Percentiles rank a stretch among this genome's conserved stretches.
phyloP scores from a whole-genome alignment of 129 eudicot genomes.

The Chrysanthemum seticuspe region DNA sequence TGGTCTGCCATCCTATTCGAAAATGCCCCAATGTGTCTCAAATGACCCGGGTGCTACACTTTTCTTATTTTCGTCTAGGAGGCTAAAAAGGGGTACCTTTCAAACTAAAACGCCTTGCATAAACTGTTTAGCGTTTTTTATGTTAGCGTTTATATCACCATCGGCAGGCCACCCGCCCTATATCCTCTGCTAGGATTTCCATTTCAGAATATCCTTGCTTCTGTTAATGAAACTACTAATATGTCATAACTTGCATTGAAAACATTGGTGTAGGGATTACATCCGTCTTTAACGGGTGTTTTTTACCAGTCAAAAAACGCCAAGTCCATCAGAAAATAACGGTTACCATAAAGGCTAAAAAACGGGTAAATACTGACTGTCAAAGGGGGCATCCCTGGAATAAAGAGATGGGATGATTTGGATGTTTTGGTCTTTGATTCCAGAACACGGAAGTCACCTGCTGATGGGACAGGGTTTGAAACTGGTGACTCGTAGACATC shows the following conservation, averaged over 20 bases:
- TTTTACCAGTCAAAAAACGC: too few relatives aligned
- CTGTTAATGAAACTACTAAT: slow-evolving; percentile 55
- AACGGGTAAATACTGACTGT: too few relatives aligned
- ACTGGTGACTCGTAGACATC: too few relatives aligned
- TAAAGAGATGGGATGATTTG: too few relatives aligned
- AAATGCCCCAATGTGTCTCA: slow-evolving; percentile 95
- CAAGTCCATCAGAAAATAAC: too few relatives aligned
- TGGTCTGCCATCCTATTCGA: slow-evolving; percentile 83
- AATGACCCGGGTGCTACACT: slow-evolving; percentile 86
- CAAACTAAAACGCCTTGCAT: slow-evolving; percentile 68
- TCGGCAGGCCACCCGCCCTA: slow-evolving; percentile 85
- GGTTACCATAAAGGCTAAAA: too few relatives aligned
- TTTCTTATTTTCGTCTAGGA: slow-evolving; percentile 65
- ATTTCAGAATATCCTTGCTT: slow-evolving; percentile 72
- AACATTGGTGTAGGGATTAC: slow-evolving; percentile 56
- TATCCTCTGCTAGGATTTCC: slow-evolving; percentile 73
- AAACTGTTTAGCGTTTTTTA: slow-evolving; percentile 56
- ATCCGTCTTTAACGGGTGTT: slow-evolving; percentile 47
- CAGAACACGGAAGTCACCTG: too few relatives aligned
- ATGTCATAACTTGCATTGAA: slow-evolving; percentile 83
- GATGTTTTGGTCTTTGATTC: too few relatives aligned
- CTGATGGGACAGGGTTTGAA: too few relatives aligned
- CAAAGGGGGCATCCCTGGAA: too few relatives aligned
- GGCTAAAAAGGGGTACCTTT: slow-evolving; percentile 68
- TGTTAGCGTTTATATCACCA: slow-evolving; percentile 60